A percentile compares a stretch with the other conserved stretches of the same genome.
Conservation (phyloP, 2,329 filamentous ascomycete species). For the Celoporthe dispersa region DNA sequence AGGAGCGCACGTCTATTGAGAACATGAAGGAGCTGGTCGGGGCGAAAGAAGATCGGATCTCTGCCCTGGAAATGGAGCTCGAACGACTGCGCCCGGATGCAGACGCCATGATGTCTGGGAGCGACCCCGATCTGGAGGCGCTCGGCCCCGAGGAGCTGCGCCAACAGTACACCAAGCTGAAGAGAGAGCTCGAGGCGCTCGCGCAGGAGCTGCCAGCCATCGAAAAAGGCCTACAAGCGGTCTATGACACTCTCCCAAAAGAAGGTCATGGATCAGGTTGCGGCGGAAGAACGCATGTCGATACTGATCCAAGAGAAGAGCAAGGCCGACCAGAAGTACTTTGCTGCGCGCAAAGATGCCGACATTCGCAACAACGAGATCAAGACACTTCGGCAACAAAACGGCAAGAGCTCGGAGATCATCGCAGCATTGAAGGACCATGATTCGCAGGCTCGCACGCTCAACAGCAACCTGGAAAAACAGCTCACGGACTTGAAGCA, state of each 20-base stretch:
- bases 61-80: conserved; percentile 80
- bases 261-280: conserved; percentile 78
- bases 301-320: conserved; percentile 84
- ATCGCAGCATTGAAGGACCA: conserved; percentile 91
- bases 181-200: conserved; percentile 81
- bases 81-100: conserved; percentile 65
- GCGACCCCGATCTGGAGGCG: conserved; percentile 56
- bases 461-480: conserved; percentile 87
- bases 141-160: conserved; percentile 74
- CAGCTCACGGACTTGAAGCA: conserved; percentile 84
- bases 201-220: conserved; percentile 88
- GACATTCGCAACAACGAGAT: conserved; percentile 84
- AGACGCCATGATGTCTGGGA: conserved; percentile 50
- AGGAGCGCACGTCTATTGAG: conserved; percentile 69
- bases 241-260: conserved; percentile 82
- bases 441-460: conserved; percentile 74
- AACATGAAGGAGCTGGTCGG: conserved; percentile 81
- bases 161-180: conserved; percentile 72
- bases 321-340: conserved; percentile 98
- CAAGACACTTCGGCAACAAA: conserved; percentile 77
- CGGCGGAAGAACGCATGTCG: conserved; percentile 77
- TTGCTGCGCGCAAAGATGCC: conserved; percentile 91
- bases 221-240: conserved; percentile 86
- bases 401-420: conserved; percentile 89
- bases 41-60: conserved; percentile 80